A percentile compares a stretch with the other conserved stretches of the same genome.
Evolutionary conservation across 768 basidiomycete genomes (phyloP).

Genomic region (Mrakia frigida): DNA sequence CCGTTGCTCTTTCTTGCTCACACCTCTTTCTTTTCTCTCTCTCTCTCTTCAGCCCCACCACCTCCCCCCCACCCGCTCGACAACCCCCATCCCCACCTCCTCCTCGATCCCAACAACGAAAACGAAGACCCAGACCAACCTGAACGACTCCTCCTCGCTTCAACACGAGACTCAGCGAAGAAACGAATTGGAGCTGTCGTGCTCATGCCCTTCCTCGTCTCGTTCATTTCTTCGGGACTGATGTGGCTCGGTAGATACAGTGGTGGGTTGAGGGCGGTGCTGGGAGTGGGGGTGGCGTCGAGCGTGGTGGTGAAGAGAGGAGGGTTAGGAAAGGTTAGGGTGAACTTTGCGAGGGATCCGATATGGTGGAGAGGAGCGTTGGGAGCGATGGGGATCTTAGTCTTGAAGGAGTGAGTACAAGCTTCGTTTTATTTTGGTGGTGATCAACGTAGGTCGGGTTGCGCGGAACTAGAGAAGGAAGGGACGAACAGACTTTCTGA

Average conservation of each 20-base stretch:
- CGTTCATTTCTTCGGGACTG: neutral
- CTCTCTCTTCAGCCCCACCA: neutral
- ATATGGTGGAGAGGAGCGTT: neutral
- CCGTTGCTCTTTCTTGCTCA: neutral
- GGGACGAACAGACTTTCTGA: neutral
- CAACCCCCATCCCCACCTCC: neutral
- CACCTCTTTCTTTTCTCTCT: neutral
- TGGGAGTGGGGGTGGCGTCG: neutral
- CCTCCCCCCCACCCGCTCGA: neutral
- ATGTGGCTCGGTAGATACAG: neutral
- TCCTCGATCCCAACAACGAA: neutral
- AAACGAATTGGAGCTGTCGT: neutral
- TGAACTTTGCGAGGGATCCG: neutral
- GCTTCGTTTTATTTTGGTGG: neutral
- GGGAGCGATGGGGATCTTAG: neutral
- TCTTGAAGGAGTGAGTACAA: neutral
- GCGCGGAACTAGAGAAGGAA: neutral
- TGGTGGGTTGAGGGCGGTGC: neutral
- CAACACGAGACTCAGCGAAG: neutral
- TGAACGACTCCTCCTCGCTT: neutral
- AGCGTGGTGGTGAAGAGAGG: neutral
- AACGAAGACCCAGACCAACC: neutral
- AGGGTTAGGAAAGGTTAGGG: neutral
- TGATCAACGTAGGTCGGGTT: neutral
- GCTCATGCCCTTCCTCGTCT: neutral